These are phyloP conservation scores for Jacaranda copaia DNA, from an alignment of 257 asterid genomes.

Conservation along the genomic window DNA sequence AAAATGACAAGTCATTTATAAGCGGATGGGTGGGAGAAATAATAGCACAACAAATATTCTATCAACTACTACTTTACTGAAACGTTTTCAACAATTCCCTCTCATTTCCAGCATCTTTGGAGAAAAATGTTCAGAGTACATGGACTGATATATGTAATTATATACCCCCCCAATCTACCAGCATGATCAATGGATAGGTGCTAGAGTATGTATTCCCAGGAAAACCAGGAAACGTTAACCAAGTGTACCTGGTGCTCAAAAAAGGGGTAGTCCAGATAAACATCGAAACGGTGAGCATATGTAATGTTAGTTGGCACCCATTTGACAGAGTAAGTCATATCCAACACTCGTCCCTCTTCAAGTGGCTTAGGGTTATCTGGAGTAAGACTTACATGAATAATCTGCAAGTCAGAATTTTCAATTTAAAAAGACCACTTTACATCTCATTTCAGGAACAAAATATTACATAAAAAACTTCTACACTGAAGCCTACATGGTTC, in stretches of 20 bases:
- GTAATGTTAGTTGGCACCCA: conserved; percentile 70
- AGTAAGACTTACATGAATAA: conserved; percentile 73
- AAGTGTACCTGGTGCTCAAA: conserved; percentile 79
- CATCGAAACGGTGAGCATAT: conserved; percentile 77
- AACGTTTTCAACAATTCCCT: not conserved
- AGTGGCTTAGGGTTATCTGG: conserved; percentile 71
- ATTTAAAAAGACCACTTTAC: not conserved
- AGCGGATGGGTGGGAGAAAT: conserved; percentile 17
- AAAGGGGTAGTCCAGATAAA: conserved; percentile 83
- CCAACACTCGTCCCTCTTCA: conserved; percentile 65
- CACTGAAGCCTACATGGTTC: conserved; percentile 56
- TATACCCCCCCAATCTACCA: conserved; percentile 9
- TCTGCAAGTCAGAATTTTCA: conserved; percentile 48
- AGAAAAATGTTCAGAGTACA: conserved; percentile 13
- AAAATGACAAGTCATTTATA: conserved; percentile 34
- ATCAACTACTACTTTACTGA: not conserved
- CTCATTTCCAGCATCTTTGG: not conserved
- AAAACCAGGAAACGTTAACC: conserved; percentile 1
- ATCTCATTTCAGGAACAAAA: conserved; percentile 3
- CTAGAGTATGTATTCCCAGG: conserved; percentile 1
- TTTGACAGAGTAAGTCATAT: conserved; percentile 81
- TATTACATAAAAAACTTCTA: not conserved
- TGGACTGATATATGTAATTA: conserved; percentile 1
- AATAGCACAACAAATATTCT: not conserved
- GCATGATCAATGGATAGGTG: conserved; percentile 9